Percentiles rank a stretch among this genome's conserved stretches.
These are phyloP conservation scores for Beta lomatogona DNA, from an alignment of 179 eudicot genomes.

Conservation along the genomic window DNA sequence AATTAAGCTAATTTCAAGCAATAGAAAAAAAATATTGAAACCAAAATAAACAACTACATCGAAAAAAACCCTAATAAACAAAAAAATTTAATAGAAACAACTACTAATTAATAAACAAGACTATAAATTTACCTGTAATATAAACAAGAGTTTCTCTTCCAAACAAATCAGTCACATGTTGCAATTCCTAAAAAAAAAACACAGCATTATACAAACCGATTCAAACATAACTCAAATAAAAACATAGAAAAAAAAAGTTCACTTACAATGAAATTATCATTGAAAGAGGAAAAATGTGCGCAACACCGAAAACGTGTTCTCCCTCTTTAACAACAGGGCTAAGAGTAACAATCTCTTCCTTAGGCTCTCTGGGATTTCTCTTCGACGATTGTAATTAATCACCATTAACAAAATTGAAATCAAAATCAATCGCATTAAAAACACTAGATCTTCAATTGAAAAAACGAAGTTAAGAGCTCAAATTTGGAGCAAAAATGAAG, in stretches of 20 bases:
- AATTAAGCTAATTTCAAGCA: too few species aligned
- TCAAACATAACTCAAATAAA: background rate
- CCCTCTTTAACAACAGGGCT: slow-evolving; percentile 74
- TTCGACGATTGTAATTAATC: slow-evolving; percentile 52
- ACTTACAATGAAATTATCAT: slow-evolving; percentile 84
- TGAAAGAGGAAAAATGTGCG: slow-evolving; percentile 88
- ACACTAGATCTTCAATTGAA: too few species aligned
- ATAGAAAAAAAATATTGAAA: too few species aligned
- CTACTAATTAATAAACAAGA: too few species aligned
- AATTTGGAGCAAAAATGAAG: too few species aligned
- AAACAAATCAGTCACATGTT: slow-evolving; percentile 48
- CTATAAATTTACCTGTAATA: slow-evolving; percentile 32
- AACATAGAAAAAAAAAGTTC: background rate
- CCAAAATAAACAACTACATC: too few species aligned
- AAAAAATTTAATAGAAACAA: too few species aligned
- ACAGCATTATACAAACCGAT: background rate
- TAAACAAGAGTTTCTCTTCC: slow-evolving; percentile 47
- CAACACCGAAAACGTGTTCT: slow-evolving; percentile 67
- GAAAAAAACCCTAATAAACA: too few species aligned
- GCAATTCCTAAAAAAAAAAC: background rate
- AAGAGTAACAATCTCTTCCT: slow-evolving; percentile 76
- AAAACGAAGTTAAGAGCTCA: too few species aligned
- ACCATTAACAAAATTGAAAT: background rate
- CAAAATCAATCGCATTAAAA: background rate
- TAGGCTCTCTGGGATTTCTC: slow-evolving; percentile 82